Evolutionary conservation across 2,329 filamentous ascomycete genomes (phyloP), one percentile per base, ranked within the genome.

Genomic region (Chrysosphaeria jannelii): DNA sequence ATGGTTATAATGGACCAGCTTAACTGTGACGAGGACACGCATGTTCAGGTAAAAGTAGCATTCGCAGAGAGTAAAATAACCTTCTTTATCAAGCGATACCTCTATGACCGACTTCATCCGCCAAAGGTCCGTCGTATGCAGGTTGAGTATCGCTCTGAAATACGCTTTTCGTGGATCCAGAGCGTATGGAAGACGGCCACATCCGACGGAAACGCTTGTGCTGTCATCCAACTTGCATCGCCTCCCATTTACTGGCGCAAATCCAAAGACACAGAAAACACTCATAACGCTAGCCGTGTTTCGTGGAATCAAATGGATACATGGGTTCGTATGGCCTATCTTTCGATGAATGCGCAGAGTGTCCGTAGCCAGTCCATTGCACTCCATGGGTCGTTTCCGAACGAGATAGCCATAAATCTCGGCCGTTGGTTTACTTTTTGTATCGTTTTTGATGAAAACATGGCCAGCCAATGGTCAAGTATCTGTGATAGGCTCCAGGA

Each of bases 401-500:
- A 38, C 21, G 34, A 42, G 5, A 32, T 42, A 5, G 45, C 45
- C 12, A 45, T 59, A 11, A 48, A 62, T 27, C 43, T 61, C 20
- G 59, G 57, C 10, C 50, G 52, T 21, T 65, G 59, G 56, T 60
- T 50, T 7, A 51, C 52, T 0, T 53, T 62, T 26, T 44, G 48
- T 22, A 34, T 64, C n/a, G 33, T 43, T 0, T 35, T 64, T 4
- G 26, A 38, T 3, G 20, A 18, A 18, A 9, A 14, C 3, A 10
- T 18, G 6, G 19, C 19, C 1, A 18, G 7, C 5, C 23, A 33
- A 3, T 53, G 55, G 33, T 30, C 38, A 1, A 32, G 42, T 1
- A 44, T 70, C 11, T 43, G 50, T 4, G 37, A 45, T 6, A 57
- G 57, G 1, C 47, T 91, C 1, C 45, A 49, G 8, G 71, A 88